Evolutionary conservation across 495 filamentous ascomycete genomes (phyloP), one percentile per base, ranked within the genome.

Genomic region (Neurospora intermedia): DNA sequence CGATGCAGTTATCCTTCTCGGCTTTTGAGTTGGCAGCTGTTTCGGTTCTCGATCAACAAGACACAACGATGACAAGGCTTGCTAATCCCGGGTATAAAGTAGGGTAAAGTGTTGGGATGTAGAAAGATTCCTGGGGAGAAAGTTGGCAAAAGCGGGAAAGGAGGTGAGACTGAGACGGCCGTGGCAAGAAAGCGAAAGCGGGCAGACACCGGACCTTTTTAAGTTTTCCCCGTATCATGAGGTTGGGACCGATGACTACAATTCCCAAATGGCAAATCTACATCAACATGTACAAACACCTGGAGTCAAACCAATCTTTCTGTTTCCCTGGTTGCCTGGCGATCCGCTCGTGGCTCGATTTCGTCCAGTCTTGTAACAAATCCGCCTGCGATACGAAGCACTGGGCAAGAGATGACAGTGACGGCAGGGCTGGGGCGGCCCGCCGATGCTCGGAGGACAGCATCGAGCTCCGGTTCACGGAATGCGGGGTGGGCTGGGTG

Each of bases 401-500:
- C 7, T 40, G 39, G 39, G 39, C 39, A 15, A 54, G 20, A 48
- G 45, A 48, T n/a, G 13, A 35, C 15, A 62, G 54, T 15, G 54
- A 66, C 54, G 27, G 54, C 54, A 66, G 54, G 54, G 27, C 54
- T 66, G 27, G 54, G 54, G 62, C 31, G 31, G 69, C 78, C 39
- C 6, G 7, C 39, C 81, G 81, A 81, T 78, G 38, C 74, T 80
- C 79, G 81, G 79, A 81, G 77, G 31, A 18, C 31, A 70, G 31
- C 74, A 72, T 41, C 43, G 31, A 38, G 73, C 76, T 81, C 80
- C 80, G 80, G 78, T 80, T 73, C 72, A 54, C 78, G 80, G 80
- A 81, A 81, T 81, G 80, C 80, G 80, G 80, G 80, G 80, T 80
- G 54, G 54, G 27, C 54, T 66, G 54, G 54, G 54, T 69, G 74